phyloP scores from a whole-genome alignment of 2,329 filamentous ascomycete genomes.

The Erysiphe pulchra region DNA sequence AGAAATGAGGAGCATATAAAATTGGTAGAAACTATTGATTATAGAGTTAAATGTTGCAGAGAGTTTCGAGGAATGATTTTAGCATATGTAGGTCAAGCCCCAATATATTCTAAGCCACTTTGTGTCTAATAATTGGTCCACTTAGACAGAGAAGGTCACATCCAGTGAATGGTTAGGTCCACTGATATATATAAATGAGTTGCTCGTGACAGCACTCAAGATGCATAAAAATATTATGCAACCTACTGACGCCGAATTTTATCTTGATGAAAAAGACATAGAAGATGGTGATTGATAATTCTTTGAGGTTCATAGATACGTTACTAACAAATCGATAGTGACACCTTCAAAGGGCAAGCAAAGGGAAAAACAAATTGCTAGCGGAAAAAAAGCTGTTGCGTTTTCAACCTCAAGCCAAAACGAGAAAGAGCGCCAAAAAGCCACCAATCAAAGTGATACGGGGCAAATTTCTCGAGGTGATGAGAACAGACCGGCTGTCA shows the following conservation, averaged over 20 bases:
- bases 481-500: too few species aligned
- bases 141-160: conserved; percentile 64
- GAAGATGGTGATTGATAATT: conserved; percentile 19
- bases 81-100: conserved; percentile 35
- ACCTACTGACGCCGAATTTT: conserved; percentile 51
- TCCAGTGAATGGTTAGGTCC: conserved; percentile 79
- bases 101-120: not conserved
- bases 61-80: conserved; percentile 59
- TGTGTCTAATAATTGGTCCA: conserved; percentile 1
- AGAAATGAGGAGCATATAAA: conserved; percentile 46
- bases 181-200: conserved; percentile 80
- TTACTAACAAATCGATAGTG: too few species aligned
- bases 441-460: too few species aligned
- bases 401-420: too few species aligned
- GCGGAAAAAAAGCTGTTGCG: too few species aligned
- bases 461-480: too few species aligned
- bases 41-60: conserved; percentile 71
- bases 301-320: too few species aligned
- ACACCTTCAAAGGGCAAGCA: too few species aligned
- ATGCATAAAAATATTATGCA: conserved; percentile 83
- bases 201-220: conserved; percentile 81
- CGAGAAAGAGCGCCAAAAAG: too few species aligned
- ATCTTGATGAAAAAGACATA: conserved; percentile 41
- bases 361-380: too few species aligned
- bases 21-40: conserved; percentile 48